Evolutionary conservation across 441 rosid species (phyloP).

Genomic region (Populus tomentosa): DNA sequence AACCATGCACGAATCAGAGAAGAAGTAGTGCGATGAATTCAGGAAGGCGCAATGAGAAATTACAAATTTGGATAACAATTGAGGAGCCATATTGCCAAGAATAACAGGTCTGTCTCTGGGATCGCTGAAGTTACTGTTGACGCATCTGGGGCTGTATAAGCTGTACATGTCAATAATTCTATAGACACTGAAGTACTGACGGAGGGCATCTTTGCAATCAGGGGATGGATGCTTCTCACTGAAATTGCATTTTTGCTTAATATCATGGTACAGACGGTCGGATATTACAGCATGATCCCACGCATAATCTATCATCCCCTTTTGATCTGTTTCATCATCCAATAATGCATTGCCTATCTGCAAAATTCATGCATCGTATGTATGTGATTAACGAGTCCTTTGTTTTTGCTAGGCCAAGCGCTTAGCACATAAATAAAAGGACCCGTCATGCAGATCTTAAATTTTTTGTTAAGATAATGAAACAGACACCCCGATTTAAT

Average conservation of each 20-base stretch:
- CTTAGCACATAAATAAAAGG: too few species aligned
- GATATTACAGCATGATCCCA: slow-evolving; percentile 81
- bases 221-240: slow-evolving; percentile 14
- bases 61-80: slow-evolving; percentile 42
- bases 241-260: slow-evolving; percentile 50
- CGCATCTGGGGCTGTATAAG: slow-evolving; percentile 48
- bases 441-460: too few species aligned
- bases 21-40: background rate
- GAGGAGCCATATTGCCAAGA: slow-evolving; percentile 34
- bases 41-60: background rate
- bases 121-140: slow-evolving; percentile 18
- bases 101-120: slow-evolving; percentile 28
- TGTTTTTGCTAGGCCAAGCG: too few species aligned
- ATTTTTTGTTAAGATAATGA: too few species aligned
- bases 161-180: slow-evolving; percentile 67
- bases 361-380: background rate
- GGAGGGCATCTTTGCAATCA: slow-evolving; percentile 32
- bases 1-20: background rate
- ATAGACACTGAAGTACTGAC: slow-evolving; percentile 45
- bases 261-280: slow-evolving; percentile 37
- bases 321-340: slow-evolving; percentile 67
- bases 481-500: too few species aligned
- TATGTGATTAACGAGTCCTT: too few species aligned
- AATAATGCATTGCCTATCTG: slow-evolving; percentile 75
- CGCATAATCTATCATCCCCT: slow-evolving; percentile 73